These are phyloP conservation scores for Bryum argenteum DNA, from an alignment of 225 moss, liverwort and hornwort species.

Conservation along the genomic window DNA sequence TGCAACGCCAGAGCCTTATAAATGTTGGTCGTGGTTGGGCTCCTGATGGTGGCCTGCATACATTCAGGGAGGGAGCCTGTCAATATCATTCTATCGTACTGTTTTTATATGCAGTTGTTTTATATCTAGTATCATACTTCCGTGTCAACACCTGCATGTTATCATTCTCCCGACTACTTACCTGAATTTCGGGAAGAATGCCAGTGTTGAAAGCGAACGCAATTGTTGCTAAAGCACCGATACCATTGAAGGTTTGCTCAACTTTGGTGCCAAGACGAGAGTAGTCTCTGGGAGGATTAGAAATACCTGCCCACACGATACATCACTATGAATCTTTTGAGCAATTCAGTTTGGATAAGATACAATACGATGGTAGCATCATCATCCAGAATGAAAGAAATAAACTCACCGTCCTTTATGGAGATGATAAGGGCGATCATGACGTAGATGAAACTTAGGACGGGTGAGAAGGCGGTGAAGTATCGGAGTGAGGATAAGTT, in stretches of 20 bases:
- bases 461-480: conserved; percentile 38
- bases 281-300: conserved; percentile 40
- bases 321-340: too few relatives aligned
- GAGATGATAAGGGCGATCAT: conserved; percentile 37
- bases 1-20: conserved; percentile 48
- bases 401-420: conserved; percentile 46
- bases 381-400: too few relatives aligned
- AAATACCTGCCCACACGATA: conserved; percentile 15
- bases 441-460: conserved; percentile 36
- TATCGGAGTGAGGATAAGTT: conserved; percentile 43
- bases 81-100: background rate
- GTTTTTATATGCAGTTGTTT: background rate
- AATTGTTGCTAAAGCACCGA: conserved; percentile 53
- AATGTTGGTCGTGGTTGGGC: conserved; percentile 43
- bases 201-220: conserved; percentile 62
- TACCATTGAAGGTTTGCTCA: conserved; percentile 34
- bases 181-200: conserved; percentile 66
- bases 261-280: conserved; percentile 20
- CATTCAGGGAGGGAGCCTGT: too few relatives aligned
- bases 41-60: conserved; percentile 51
- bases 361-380: too few relatives aligned
- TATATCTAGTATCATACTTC: too few relatives aligned
- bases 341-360: too few relatives aligned
- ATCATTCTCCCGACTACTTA: background rate
- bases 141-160: too few relatives aligned